Base-by-base conservation (phyloP, 305 asterid genomes). In the Salvia sclarea region DNA sequence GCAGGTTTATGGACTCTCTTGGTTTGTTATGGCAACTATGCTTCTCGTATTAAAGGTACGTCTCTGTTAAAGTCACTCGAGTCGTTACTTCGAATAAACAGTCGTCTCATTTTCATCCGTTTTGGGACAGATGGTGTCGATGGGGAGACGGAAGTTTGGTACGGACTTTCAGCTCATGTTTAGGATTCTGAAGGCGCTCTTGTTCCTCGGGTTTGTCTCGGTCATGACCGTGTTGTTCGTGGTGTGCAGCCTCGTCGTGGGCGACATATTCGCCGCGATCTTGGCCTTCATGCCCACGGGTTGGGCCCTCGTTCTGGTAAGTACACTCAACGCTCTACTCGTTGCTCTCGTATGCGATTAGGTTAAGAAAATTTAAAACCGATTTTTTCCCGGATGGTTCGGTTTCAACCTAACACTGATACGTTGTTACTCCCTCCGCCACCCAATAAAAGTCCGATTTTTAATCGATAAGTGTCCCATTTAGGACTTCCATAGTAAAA, bases 141-240 rank as follows among this genome's bases (percentile, higher is more conserved):
- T 95, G 85, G 99, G 99, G 45, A 84, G 99, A 80, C 81, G 97
- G 16, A 92, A 82, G 81, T 95, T 91, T 54, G 95, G 99, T 31
- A 92, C 98, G 0, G 98, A 92, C 78, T 92, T 95, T 76, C 99
- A 95, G 84, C 99, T 95, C 53, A 95, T 88, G 99, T 92, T 90
- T 85, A 83, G 99, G 92, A 88, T 95, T 74, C 80, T 95, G 28
- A 95, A 95, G 82, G 98, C 95, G 41, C 95, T 95, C 55, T 54
- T 95, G 73, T 95, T 89, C 83, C 91, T 95, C 8, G 98, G 92
- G 50, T 95, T 89, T 28, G 73, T 85, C 38, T 91, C 98, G 5
- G 96, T 95, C 38, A 89, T 92, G 99, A 85, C 94, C 0, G 94
- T 89, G 59, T 75, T 95, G 35, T 92, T 95, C 62, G 97, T 86